These are phyloP conservation scores for Lactarius hatsudake DNA, from an alignment of 768 basidiomycete genomes.

Conservation along the genomic window DNA sequence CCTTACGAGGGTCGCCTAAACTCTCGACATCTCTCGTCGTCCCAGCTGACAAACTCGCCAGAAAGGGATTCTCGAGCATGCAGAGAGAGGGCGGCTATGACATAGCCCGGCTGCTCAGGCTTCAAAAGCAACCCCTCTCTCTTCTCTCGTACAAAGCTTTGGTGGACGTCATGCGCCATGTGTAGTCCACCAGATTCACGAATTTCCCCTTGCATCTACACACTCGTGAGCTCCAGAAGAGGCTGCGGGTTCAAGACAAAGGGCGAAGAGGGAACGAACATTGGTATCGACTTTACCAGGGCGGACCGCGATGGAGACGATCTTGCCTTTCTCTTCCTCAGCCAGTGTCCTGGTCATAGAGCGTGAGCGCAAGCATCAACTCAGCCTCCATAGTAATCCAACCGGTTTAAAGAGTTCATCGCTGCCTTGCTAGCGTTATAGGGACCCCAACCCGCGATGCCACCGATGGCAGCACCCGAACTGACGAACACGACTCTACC, in stretches of 20 bases:
- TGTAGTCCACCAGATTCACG: constrained; percentile 48
- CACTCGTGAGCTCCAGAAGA: constrained; percentile 5
- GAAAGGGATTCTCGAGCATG: constrained; percentile 57
- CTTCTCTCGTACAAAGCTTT: constrained; percentile 56
- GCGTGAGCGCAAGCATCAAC: background rate
- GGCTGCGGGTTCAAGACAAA: constrained; percentile 4
- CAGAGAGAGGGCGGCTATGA: constrained; percentile 76
- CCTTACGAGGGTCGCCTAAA: constrained; percentile 39
- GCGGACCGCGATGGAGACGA: constrained; percentile 73
- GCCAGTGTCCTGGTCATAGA: constrained; percentile 63
- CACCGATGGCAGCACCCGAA: constrained; percentile 77
- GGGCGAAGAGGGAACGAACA: constrained; percentile 42
- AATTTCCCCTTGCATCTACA: constrained; percentile 68
- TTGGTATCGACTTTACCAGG: constrained; percentile 87
- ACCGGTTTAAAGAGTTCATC: constrained; percentile 68
- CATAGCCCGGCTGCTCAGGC: constrained; percentile 71
- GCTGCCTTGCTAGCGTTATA: constrained; percentile 87
- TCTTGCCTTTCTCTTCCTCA: constrained; percentile 68
- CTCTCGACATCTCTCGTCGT: constrained; percentile 61
- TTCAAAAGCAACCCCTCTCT: constrained; percentile 67
- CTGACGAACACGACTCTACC: constrained; percentile 80
- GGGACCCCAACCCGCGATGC: constrained; percentile 69
- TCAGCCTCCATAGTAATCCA: background rate
- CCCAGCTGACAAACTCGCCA: constrained; percentile 82
- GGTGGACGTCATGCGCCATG: constrained; percentile 56